Conservation (phyloP, 129 eudicot species). For the Gnaphalium uliginosum region DNA sequence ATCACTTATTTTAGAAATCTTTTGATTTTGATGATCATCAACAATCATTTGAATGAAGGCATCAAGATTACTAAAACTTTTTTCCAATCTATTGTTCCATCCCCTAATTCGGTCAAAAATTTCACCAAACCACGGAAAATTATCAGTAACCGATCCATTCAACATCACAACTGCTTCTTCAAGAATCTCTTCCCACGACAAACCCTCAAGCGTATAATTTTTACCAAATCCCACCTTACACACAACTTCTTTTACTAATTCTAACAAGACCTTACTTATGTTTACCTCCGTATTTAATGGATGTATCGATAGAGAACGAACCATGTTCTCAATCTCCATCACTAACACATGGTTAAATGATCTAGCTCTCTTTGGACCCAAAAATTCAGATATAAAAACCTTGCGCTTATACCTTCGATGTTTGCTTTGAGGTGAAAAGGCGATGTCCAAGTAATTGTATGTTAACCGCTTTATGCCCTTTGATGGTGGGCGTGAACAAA, state of each 20-base stretch:
- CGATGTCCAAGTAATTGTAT: constrained; percentile 36
- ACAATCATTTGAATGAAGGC: constrained; percentile 26
- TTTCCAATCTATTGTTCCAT: constrained; percentile 23
- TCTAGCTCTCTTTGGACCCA: constrained; percentile 43
- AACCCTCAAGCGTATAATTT: constrained; percentile 13
- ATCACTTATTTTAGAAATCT: not conserved
- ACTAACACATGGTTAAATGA: constrained; percentile 29
- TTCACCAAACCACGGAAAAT: constrained; percentile 16
- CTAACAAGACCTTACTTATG: constrained; percentile 24
- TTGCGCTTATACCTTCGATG: constrained; percentile 52
- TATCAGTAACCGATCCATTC: constrained; percentile 21
- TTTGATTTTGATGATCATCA: constrained; percentile 13
- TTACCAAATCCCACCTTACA: constrained; percentile 29
- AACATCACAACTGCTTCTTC: not conserved
- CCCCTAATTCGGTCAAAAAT: constrained; percentile 23
- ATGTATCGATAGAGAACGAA: not conserved
- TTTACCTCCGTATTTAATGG: constrained; percentile 27
- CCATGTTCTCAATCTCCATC: constrained; percentile 36
- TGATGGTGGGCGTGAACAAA: not conserved
- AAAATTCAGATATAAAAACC: constrained; percentile 46
- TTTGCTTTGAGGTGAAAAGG: constrained; percentile 46
- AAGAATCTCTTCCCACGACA: constrained; percentile 22
- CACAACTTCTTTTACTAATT: not conserved
- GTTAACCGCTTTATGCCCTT: not conserved
- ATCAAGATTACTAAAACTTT: constrained; percentile 21